Percentiles rank a stretch among this genome's conserved stretches.
Evolutionary conservation across 805 yeast genomes (phyloP).

Genomic region (Spencermartinsiella europaea): DNA sequence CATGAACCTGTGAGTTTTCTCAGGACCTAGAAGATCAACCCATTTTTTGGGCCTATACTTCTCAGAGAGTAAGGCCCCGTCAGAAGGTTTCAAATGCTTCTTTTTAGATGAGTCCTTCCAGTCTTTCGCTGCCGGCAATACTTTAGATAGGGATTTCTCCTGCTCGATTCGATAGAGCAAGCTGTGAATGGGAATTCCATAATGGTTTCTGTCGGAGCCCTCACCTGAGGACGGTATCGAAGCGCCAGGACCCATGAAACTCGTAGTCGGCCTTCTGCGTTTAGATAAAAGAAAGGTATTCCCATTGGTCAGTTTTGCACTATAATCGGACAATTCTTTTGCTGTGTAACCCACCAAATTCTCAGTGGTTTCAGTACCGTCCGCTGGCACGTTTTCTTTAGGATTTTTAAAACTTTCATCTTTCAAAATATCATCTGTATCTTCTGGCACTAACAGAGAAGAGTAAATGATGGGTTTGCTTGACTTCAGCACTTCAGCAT

Average conservation of each 20-base stretch:
- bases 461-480: too few species aligned
- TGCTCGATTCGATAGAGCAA: constrained; percentile 9
- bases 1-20: constrained; percentile 52
- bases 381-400: too few species aligned
- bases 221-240: too few species aligned
- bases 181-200: constrained; percentile 18
- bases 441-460: too few species aligned
- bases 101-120: background rate
- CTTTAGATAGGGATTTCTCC: background rate
- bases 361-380: background rate
- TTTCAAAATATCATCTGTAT: too few species aligned
- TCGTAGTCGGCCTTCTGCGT: background rate
- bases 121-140: background rate
- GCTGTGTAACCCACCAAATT: background rate
- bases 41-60: constrained; percentile 64
- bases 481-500: too few species aligned
- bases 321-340: background rate
- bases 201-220: constrained; percentile 10
- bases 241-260: too few species aligned
- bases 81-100: background rate
- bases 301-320: background rate
- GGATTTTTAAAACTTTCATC: too few species aligned
- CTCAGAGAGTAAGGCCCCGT: constrained; percentile 44
- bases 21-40: constrained; percentile 66
- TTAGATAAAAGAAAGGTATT: background rate